Conservation (phyloP, 768 basidiomycete species). For the Naganishia antarctica region DNA sequence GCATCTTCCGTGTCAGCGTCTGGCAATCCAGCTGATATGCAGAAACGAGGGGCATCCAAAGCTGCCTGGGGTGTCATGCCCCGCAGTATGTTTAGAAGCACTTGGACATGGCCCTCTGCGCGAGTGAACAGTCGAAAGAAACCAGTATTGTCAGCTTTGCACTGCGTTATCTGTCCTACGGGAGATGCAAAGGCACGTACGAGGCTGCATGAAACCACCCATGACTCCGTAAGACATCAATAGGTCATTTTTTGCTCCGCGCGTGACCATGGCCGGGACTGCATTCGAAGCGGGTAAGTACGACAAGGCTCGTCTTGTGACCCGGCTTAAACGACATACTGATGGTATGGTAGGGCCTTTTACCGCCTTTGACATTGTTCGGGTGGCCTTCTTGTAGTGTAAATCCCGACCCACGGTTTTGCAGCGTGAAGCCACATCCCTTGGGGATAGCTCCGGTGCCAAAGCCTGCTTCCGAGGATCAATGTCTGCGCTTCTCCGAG, state of each 20-base stretch:
- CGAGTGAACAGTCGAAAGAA: background rate
- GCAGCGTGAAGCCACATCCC: conserved; percentile 92
- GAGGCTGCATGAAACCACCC: conserved; percentile 61
- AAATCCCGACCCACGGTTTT: conserved; percentile 88
- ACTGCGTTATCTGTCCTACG: background rate
- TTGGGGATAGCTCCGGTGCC: conserved; percentile 86
- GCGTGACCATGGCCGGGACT: conserved; percentile 75
- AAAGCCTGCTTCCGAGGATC: conserved; percentile 59
- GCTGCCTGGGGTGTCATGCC: conserved; percentile 84
- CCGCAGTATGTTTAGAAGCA: conserved; percentile 79
- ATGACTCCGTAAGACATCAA: conserved; percentile 65
- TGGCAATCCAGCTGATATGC: conserved; percentile 79
- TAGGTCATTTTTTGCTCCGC: conserved; percentile 61
- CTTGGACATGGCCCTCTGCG: conserved; percentile 81
- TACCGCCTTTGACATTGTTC: conserved; percentile 76
- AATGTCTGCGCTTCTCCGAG: background rate
- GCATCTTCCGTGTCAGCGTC: conserved; percentile 55
- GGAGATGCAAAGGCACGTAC: background rate
- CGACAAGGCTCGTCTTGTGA: no score
- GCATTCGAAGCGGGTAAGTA: no score
- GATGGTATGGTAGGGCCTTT: conserved; percentile 88
- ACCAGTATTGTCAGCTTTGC: background rate
- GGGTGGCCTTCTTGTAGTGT: conserved; percentile 73
- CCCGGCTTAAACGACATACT: conserved; percentile 41
- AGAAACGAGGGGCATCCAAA: conserved; percentile 91